Evolutionary conservation across 75 land plant species (phyloP).

Genomic region (Selaginella tamariscina): DNA sequence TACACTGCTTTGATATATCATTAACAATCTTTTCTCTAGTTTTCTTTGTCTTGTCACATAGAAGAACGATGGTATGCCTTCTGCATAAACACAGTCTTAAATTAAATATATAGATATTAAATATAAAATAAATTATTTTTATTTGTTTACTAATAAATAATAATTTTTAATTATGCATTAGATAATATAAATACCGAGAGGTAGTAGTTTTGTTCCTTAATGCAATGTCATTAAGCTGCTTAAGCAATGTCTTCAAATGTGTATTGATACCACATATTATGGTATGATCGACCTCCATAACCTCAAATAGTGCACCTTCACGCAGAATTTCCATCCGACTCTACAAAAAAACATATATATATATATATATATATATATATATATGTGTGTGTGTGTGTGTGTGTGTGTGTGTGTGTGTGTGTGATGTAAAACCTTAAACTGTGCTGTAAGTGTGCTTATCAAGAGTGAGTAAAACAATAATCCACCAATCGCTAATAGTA

Average conservation of each 20-base stretch:
- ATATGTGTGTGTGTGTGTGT: not conserved
- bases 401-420: not conserved
- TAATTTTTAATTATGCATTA: not conserved
- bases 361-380: not conserved
- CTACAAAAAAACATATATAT: constrained; percentile 36
- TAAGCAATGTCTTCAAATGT: constrained; percentile 56
- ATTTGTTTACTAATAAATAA: not conserved
- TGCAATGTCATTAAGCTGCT: constrained; percentile 75
- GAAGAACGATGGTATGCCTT: not conserved
- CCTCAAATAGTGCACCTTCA: constrained; percentile 80
- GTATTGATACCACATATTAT: constrained; percentile 80
- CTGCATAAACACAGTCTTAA: not conserved
- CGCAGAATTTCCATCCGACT: constrained; percentile 66
- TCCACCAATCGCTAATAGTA: constrained; percentile 76
- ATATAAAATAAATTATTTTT: not conserved
- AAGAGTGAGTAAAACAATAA: constrained; percentile 74
- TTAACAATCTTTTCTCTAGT: not conserved
- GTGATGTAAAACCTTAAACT: constrained; percentile 50
- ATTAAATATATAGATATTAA: not conserved
- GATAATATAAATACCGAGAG: constrained; percentile 39
- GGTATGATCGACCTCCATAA: constrained; percentile 67
- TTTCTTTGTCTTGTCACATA: not conserved
- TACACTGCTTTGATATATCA: not conserved
- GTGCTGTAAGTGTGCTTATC: constrained; percentile 82
- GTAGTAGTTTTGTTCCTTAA: constrained; percentile 58